Conservation (phyloP, 2,329 filamentous ascomycete genomes). For the Venturia oleaginea region DNA sequence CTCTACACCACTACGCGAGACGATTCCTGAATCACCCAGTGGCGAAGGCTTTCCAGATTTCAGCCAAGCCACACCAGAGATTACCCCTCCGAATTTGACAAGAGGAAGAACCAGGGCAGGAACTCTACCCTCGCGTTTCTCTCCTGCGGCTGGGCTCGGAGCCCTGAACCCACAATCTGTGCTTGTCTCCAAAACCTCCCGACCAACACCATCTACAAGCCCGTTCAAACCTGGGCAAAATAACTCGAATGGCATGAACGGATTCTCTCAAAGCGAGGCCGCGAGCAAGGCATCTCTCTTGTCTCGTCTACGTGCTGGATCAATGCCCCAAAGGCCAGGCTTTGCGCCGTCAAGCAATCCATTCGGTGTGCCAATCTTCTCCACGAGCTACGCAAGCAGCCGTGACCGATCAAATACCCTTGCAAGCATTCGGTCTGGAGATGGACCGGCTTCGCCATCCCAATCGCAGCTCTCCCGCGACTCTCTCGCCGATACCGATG, state of each 20-base stretch:
- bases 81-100: slow-evolving; percentile 41
- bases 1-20: slow-evolving; percentile 91
- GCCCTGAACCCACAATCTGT: slow-evolving; percentile 46
- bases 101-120: slow-evolving; percentile 79
- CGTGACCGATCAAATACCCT: slow-evolving; percentile 82
- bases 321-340: slow-evolving; percentile 81
- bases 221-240: slow-evolving; percentile 64
- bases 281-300: slow-evolving; percentile 58
- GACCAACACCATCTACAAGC: slow-evolving; percentile 77
- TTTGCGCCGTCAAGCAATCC: slow-evolving; percentile 51
- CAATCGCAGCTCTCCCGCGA: slow-evolving; percentile 82
- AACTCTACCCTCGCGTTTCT: slow-evolving; percentile 92
- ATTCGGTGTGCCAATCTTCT: slow-evolving; percentile 84
- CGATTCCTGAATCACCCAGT: slow-evolving; percentile 91
- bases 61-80: slow-evolving; percentile 54
- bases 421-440: slow-evolving; percentile 78
- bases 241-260: slow-evolving; percentile 20
- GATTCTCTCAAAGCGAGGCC: neutral
- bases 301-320: slow-evolving; percentile 81
- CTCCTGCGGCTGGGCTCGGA: slow-evolving; percentile 58
- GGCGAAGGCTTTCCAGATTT: slow-evolving; percentile 90
- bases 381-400: slow-evolving; percentile 71
- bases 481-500: slow-evolving; percentile 75
- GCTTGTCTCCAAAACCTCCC: slow-evolving; percentile 65
- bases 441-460: slow-evolving; percentile 78